These are phyloP conservation scores for Salix dunnii DNA, from an alignment of 345 rosid genomes.

Conservation along the genomic window DNA sequence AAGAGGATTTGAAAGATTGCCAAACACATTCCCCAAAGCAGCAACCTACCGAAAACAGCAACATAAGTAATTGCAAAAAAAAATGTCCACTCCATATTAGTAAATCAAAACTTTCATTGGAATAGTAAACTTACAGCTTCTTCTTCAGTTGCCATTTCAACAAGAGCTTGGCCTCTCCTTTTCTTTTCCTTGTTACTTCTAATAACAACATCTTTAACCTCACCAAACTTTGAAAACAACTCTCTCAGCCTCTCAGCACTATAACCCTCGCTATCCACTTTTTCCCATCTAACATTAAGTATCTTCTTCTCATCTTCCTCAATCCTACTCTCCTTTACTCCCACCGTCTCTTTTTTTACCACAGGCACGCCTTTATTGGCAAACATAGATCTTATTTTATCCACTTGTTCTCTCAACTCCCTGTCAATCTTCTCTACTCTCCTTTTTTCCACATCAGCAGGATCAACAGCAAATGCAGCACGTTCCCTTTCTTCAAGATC, in stretches of 20 bases:
- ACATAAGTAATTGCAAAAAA: background rate
- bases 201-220: conserved; percentile 73
- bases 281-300: conserved; percentile 85
- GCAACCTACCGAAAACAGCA: conserved; percentile 43
- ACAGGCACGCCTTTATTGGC: conserved; percentile 33
- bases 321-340: conserved; percentile 26
- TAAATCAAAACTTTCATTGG: background rate
- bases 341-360: conserved; percentile 30
- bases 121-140: conserved; percentile 55
- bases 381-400: conserved; percentile 63
- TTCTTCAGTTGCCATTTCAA: conserved; percentile 73
- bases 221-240: conserved; percentile 68
- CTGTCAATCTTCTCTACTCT: conserved; percentile 69
- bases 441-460: conserved; percentile 34
- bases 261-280: conserved; percentile 50
- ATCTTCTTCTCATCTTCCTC: conserved; percentile 52
- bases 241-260: conserved; percentile 56
- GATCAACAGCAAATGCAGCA: conserved; percentile 58
- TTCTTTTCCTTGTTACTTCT: conserved; percentile 46
- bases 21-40: conserved; percentile 60
- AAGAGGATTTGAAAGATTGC: conserved; percentile 67
- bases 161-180: conserved; percentile 69
- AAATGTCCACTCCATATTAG: background rate
- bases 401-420: conserved; percentile 73
- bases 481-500: conserved; percentile 85